Evolutionary conservation across 2,329 filamentous ascomycete genomes (phyloP).

Genomic region (Ambrosiella cleistominuta): DNA sequence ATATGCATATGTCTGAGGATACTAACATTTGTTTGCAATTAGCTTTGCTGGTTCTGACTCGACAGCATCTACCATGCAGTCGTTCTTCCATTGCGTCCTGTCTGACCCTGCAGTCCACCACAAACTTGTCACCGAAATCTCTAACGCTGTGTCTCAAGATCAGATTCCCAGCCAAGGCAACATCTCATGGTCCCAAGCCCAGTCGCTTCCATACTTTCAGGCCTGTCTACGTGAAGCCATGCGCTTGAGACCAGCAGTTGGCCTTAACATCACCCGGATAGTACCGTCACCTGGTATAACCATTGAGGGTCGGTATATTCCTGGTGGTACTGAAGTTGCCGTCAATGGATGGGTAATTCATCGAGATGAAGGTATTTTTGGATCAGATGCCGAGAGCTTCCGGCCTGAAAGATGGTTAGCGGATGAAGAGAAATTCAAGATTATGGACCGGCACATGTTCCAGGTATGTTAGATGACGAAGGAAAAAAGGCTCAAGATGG

Average conservation of each 20-base stretch:
- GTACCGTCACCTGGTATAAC: conserved; percentile 34
- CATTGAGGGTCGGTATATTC: conserved; percentile 32
- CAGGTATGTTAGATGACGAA: conserved; percentile 24
- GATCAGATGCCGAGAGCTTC: conserved; percentile 32
- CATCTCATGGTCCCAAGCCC: conserved; percentile 30
- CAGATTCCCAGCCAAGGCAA: conserved; percentile 24
- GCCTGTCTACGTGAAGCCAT: conserved; percentile 39
- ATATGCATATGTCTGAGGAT: not conserved
- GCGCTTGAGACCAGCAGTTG: conserved; percentile 36
- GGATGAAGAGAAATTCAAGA: conserved; percentile 24
- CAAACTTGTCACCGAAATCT: conserved; percentile 26
- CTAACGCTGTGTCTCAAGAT: conserved; percentile 22
- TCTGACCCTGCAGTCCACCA: conserved; percentile 26
- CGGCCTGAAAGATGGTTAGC: conserved; percentile 38
- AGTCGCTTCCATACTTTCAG: conserved; percentile 35
- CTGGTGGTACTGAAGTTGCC: conserved; percentile 34
- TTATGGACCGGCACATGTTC: conserved; percentile 38
- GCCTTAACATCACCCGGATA: conserved; percentile 32
- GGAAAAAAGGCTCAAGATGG: not conserved
- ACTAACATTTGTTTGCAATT: not conserved
- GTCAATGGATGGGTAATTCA: conserved; percentile 38
- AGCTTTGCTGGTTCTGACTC: conserved; percentile 44
- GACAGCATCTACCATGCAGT: conserved; percentile 41
- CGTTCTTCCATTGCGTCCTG: conserved; percentile 34
- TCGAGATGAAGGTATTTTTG: conserved; percentile 30